Evolutionary conservation across 2,329 filamentous ascomycete genomes (phyloP), one percentile per base, ranked within the genome.

Genomic region (Lizonia empirigonia): DNA sequence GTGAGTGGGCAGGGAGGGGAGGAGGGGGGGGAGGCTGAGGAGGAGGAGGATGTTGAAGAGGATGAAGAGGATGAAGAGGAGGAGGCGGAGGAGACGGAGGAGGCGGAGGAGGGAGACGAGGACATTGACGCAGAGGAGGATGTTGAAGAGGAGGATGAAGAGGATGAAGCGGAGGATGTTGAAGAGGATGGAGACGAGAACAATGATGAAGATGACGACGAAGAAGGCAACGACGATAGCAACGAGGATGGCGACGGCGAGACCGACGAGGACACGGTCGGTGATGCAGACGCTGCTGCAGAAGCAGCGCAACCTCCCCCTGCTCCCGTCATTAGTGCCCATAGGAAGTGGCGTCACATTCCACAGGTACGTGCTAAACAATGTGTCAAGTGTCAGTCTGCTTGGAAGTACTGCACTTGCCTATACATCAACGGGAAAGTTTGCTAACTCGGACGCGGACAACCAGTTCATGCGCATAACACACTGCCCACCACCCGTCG

Each of bases 261-360:
- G n/a, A 29, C 33, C 8, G 49, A 45, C 1, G 47, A 54, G 9
- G 38, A 39, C 19, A n/a, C n/a, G n/a, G n/a, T n/a, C n/a, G 29
- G n/a, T 15, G 35, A 40, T 33, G 32, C 22, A 15, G 56, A 50
- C 22, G 20, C 23, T 15, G 27, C 13, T 15, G 41, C 34, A 19
- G 39, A 38, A 19, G 23, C 39, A 19, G 29, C 46, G 7, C 38
- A 47, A 5, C 48, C 44, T 16, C 36, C 50, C n/a, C 44, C 45
- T 32, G 50, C 30, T 3, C 56, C 55, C 8, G 19, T 60, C 12
- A 27, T 71, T 30, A 30, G 32, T 8, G 44, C 62, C 12, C 42
- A 59, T 16, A 41, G 22, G 16, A 72, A 71, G 35, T 73, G 69
- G 69, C 68, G 64, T 22, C 62, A 72, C 39, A 65, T 72, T 37